Base-by-base conservation (phyloP, 257 asterid genomes). In the Fraxinus pennsylvanica region DNA sequence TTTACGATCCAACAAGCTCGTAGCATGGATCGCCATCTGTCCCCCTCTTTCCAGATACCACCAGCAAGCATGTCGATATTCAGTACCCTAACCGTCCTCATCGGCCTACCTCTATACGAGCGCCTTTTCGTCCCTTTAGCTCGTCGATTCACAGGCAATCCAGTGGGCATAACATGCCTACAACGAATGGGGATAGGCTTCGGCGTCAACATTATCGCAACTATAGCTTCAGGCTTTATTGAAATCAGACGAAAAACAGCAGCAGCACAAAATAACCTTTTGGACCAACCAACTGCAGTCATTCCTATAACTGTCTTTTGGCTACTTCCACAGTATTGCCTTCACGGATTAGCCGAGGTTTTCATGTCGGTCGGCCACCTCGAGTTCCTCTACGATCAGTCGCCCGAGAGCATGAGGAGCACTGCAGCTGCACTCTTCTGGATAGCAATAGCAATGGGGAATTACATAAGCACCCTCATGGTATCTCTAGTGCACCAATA, bases 361-460 rank as follows among this genome's bases (percentile, higher is more conserved):
- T 94, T 94, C 82, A 84, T 84, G 85, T 47, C 91, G 0, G 91
- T 94, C 0, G 97, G 97, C 1, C 97, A 90, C 33, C 33, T 92
- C 68, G 97, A 94, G 65, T 94, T 92, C 67, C 88, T 94, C 0
- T 91, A 91, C 9, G 96, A 94, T 38, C 97, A 94, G 30, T 87
- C 93, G 1, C 96, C 98, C 0, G 97, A 94, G 72, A 94, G 97
- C 82, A 91, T 94, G 98, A 88, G 94, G 80, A 92, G 94, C 69
- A 91, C 93, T 0, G 97, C 90, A 1, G 87, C 89, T 0, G 97
- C 97, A 0, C 79, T 94, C 14, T 86, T 87, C 32, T 94, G 94
- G 80, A 77, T 89, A 0, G 91, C 94, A 1, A 83, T 82, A 0
- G 88, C 91, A 0, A 41, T 91, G 3, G 97, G 97, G 79, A 90